Base-by-base conservation (phyloP, 2,329 filamentous ascomycete species). In the Lachnellula arida region DNA sequence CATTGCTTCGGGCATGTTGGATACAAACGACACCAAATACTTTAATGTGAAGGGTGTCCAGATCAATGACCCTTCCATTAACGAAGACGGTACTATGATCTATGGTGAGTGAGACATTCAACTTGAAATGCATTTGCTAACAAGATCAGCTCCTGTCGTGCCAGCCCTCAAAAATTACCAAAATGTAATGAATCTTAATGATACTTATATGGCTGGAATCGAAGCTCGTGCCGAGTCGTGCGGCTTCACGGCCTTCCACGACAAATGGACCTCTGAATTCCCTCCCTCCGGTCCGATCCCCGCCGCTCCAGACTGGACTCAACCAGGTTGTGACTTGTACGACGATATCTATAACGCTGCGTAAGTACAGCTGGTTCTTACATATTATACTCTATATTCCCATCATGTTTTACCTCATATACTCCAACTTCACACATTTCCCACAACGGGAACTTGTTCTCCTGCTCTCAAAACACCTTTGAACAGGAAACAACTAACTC, bases 21-120 rank as follows among this genome's bases (percentile, higher is more conserved):
- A 70, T 32, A 57, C 52, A 14, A 63, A 85, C 17, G 76, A 87
- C 65, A 78, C 71, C 2, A 74, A 71, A 17, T 80, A 84, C 68
- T 87, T 81, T 67, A 78, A 86, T 62, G 70, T 86, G 14, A 75
- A 81, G 59, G 79, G 77, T 0, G 78, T 82, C 54, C 69, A 87
- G 72, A 79, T 87, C 58, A 84, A 85, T 65, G 82, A 86, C 62
- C 84, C 84, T 0, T 76, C 73, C 2, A 74, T 82, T 12, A 66
- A 65, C 44, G 34, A 61, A 19, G 76, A 78, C 53, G 61, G 61
- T 17, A 54, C 55, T 14, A 14, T 63, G 46, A 57, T 50, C 5
- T 40, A 63, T 42, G 57, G 25, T 28, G 25, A 28, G 64, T 65
- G 56, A 51, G 54, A 42, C 17, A 23, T n/a, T 22, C 25, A 9